These are phyloP conservation scores for Suhomyces anneliseae DNA, from an alignment of 1,139 yeast genomes.

Conservation along the genomic window DNA sequence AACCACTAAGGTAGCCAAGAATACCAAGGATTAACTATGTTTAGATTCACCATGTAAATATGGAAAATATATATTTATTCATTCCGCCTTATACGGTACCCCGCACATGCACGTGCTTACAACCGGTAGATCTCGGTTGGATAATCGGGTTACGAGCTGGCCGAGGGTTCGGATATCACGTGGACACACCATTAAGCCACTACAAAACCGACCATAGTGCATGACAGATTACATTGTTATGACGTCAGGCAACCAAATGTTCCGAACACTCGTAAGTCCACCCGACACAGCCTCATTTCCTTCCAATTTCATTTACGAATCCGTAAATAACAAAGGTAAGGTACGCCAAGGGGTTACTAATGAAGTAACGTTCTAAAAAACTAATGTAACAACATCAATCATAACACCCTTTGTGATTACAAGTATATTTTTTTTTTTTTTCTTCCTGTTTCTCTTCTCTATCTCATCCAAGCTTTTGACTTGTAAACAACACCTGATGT, in stretches of 20 bases:
- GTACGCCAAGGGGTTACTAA: not conserved
- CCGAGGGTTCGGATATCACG: not conserved
- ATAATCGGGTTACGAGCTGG: not conserved
- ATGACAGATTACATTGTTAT: slow-evolving; percentile 7
- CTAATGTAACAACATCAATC: too few relatives aligned
- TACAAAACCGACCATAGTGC: not conserved
- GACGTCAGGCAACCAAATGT: slow-evolving; percentile 6
- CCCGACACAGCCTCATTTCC: slow-evolving; percentile 11
- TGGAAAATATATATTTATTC: too few relatives aligned
- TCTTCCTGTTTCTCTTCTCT: too few relatives aligned
- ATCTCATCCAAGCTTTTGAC: too few relatives aligned
- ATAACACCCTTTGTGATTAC: too few relatives aligned
- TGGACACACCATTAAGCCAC: not conserved
- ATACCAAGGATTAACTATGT: too few relatives aligned
- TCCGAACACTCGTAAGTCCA: slow-evolving; percentile 9
- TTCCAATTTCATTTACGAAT: slow-evolving; percentile 7
- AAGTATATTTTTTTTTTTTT: too few relatives aligned
- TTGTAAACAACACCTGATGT: too few relatives aligned
- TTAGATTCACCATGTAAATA: too few relatives aligned
- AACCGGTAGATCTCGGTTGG: not conserved
- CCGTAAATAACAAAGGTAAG: slow-evolving; percentile 8
- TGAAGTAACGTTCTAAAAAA: too few relatives aligned
- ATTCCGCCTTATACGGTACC: not conserved
- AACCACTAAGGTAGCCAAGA: too few relatives aligned
- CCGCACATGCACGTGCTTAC: not conserved